A percentile compares a stretch with the other conserved stretches of the same genome.
Conservation (phyloP, 2,329 filamentous ascomycete genomes). For the Neoscytalidium dimidiatum region DNA sequence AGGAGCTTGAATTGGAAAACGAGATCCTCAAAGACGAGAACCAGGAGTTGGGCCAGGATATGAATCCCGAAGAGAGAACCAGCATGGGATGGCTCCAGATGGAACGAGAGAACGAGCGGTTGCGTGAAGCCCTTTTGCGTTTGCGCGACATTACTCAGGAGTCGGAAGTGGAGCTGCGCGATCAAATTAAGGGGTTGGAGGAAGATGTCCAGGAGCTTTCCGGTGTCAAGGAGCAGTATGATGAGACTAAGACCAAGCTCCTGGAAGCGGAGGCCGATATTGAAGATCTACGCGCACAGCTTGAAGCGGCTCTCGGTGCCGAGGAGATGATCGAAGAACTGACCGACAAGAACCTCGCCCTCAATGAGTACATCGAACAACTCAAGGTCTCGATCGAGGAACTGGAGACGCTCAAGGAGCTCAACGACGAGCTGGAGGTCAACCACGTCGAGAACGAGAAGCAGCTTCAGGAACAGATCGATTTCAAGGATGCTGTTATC, state of each 20-base stretch:
- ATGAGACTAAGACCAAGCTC: constrained; percentile 71
- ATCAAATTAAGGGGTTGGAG: constrained; percentile 52
- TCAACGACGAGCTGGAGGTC: constrained; percentile 91
- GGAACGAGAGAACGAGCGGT: constrained; percentile 84
- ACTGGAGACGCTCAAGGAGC: constrained; percentile 83
- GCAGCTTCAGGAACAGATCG: constrained; percentile 90
- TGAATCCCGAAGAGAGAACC: constrained; percentile 83
- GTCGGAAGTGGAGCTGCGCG: constrained; percentile 76
- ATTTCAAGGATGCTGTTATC: constrained; percentile 82
- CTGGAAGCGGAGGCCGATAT: constrained; percentile 71
- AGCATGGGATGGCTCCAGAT: constrained; percentile 89
- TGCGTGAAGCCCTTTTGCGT: constrained; percentile 81
- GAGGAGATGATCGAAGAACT: constrained; percentile 95
- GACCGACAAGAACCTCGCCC: constrained; percentile 80
- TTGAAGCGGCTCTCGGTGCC: constrained; percentile 83
- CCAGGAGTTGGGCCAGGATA: constrained; percentile 76
- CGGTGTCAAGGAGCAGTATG: constrained; percentile 60
- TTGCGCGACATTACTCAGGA: constrained; percentile 86
- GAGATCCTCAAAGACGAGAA: constrained; percentile 89
- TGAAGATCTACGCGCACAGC: constrained; percentile 84
- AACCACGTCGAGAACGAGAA: constrained; percentile 93
- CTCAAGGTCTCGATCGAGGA: constrained; percentile 82
- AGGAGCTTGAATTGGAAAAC: constrained; percentile 85
- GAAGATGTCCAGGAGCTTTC: constrained; percentile 43
- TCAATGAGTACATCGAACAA: constrained; percentile 81